Evolutionary conservation across 805 yeast genomes (phyloP).

Genomic region (Yamadazyma akitaensis): DNA sequence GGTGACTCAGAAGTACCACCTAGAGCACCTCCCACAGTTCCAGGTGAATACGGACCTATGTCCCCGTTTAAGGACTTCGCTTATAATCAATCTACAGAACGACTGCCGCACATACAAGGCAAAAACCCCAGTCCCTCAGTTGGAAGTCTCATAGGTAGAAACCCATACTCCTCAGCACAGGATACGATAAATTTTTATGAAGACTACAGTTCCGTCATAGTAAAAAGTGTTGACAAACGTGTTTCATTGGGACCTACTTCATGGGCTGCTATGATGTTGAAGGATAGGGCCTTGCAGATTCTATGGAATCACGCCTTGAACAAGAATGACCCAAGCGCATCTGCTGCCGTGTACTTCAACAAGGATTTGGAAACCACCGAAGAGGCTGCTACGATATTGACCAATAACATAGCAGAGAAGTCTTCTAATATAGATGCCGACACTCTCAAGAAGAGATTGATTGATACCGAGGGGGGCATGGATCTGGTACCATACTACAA

Average conservation of each 20-base stretch:
- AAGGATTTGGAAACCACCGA: constrained; percentile 18
- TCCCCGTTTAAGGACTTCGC: not conserved
- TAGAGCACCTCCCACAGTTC: not conserved
- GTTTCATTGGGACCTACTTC: constrained; percentile 38
- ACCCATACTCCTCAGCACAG: constrained; percentile 22
- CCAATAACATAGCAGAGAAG: constrained; percentile 9
- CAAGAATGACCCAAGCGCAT: constrained; percentile 17
- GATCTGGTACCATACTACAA: constrained; percentile 31
- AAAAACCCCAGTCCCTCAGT: no score
- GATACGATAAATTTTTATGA: constrained; percentile 37
- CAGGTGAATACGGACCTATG: not conserved
- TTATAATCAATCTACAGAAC: not conserved
- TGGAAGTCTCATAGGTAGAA: constrained; percentile 16
- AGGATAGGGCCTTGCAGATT: constrained; percentile 30
- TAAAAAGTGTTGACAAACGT: constrained; percentile 24
- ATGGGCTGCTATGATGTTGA: constrained; percentile 35
- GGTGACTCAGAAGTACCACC: not conserved
- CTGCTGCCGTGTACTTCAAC: constrained; percentile 24
- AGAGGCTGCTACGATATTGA: constrained; percentile 19
- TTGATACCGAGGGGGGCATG: constrained; percentile 33
- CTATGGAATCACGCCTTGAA: constrained; percentile 31
- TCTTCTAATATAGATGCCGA: constrained; percentile 17
- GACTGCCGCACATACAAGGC: not conserved
- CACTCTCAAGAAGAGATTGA: constrained; percentile 26
- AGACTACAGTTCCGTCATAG: constrained; percentile 29